Percentiles rank a stretch among this genome's conserved stretches.
These are phyloP conservation scores for Cucumis variabilis DNA, from an alignment of 331 rosid genomes.

Conservation along the genomic window DNA sequence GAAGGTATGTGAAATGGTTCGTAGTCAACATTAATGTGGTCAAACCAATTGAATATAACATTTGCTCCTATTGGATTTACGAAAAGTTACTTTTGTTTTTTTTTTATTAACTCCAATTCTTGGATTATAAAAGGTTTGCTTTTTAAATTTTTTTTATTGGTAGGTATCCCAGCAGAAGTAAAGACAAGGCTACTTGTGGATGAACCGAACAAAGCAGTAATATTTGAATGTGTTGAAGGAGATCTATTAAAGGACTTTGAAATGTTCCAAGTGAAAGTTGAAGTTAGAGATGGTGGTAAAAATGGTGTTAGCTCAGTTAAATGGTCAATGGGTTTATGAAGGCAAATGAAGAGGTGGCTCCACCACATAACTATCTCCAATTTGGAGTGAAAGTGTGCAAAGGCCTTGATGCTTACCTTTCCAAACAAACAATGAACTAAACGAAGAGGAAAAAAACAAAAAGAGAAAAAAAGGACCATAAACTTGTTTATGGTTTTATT, in stretches of 20 bases:
- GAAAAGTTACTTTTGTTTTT: no score
- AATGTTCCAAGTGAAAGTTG: slow-evolving; percentile 23
- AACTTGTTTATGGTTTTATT: not conserved
- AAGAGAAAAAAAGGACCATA: not conserved
- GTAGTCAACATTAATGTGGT: no score
- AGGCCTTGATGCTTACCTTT: slow-evolving; percentile 24
- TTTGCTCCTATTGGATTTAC: no score
- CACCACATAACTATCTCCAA: slow-evolving; percentile 8
- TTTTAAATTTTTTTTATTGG: not conserved
- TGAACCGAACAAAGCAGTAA: slow-evolving; percentile 20
- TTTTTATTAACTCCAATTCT: not conserved
- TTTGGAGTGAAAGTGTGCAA: not conserved
- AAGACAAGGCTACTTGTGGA: slow-evolving; percentile 12
- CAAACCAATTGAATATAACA: no score
- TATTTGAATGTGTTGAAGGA: not conserved
- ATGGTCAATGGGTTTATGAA: not conserved
- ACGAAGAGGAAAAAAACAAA: no score
- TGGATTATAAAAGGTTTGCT: not conserved
- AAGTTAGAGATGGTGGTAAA: not conserved
- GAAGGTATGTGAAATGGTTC: no score
- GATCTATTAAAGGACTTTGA: slow-evolving; percentile 22
- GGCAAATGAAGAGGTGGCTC: not conserved
- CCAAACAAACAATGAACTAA: not conserved
- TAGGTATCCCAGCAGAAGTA: not conserved
- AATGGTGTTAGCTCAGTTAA: not conserved